Evolutionary conservation across 2,329 filamentous ascomycete species (phyloP).

Genomic region (Aureobasidium lini): DNA sequence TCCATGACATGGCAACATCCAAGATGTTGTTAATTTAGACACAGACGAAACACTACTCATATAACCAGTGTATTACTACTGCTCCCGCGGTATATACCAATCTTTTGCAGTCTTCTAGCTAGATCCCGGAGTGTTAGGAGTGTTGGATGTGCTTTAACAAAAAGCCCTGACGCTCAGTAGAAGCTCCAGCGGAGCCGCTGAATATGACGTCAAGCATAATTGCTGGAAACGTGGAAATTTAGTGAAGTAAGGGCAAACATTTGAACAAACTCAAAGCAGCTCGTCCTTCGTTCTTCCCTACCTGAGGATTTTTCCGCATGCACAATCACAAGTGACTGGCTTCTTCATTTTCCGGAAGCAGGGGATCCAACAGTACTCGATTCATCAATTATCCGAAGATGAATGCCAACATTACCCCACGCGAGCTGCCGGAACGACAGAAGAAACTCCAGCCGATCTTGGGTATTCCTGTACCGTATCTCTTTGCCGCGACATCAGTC

Average conservation of each 20-base stretch:
- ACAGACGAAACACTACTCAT: neutral
- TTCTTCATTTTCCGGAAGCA: neutral
- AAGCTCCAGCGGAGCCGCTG: neutral
- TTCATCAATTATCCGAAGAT: neutral
- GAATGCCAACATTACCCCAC: neutral
- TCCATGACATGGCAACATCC: neutral
- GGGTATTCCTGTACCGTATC: slow-evolving; percentile 8
- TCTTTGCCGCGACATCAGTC: slow-evolving; percentile 15
- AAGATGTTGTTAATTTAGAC: neutral
- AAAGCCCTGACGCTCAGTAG: neutral
- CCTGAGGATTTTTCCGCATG: neutral
- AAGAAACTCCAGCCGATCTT: slow-evolving; percentile 13
- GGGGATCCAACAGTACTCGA: neutral
- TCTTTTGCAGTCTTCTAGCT: too few relatives aligned
- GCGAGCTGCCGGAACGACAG: slow-evolving; percentile 5
- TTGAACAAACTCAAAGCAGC: neutral
- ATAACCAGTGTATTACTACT: too few relatives aligned
- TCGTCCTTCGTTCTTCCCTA: neutral
- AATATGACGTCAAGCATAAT: neutral
- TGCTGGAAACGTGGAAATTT: neutral
- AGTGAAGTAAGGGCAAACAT: neutral
- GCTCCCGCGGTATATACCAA: too few relatives aligned
- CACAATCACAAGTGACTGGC: neutral
- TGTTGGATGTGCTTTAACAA: neutral
- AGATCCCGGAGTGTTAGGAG: too few relatives aligned